Evolutionary conservation across 78 protist genomes (phyloP), one percentile per base, ranked within the genome.

Genomic region (Ministeria vibrans): DNA sequence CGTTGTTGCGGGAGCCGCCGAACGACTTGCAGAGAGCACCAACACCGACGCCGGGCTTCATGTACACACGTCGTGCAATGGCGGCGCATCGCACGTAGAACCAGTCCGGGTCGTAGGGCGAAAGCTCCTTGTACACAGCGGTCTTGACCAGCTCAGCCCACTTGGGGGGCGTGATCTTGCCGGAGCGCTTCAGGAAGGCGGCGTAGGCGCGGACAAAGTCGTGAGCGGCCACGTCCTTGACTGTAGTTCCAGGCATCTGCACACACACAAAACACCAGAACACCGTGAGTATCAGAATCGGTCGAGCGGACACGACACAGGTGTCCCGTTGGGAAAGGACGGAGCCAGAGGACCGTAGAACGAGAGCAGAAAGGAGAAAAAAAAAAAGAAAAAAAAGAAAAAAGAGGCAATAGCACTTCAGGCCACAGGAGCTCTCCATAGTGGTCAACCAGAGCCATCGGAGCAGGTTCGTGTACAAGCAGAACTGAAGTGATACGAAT

Each of bases 41-140:
- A 36, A 91, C 84, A 4, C 95, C 97, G 59, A 36, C n/a, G 36
- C 88, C 89, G 23, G 62, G 76, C 55, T 88, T 83, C 77, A 92
- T 1, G 90, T 94, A 94, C 36, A 94, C 44, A 25, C 53, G 71
- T 61, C 97, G 91, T 42, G 92, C 93, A 44, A 94, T 81, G 66
- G 97, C 49, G 4, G 95, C 96, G 46, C 84, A 77, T 59, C 99
- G 94, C 79, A 91, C 75, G 96, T 87, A 97, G 88, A 81, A 95
- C 99, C 99, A 97, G 86, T 96, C 98, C 43, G 96, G 95, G 91
- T 97, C 89, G 36, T 81, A 51, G 25, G 99, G 99, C 32, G 95
- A 93, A 61, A 92, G 95, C 87, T 97, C 98, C 85, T 87, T 90
- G 86, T 18, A 2, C 70, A 72, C 22, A 61, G 89, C 94, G 28